Base-by-base conservation (phyloP, 2,329 filamentous ascomycete genomes). In the Epichloe gansuensis region DNA sequence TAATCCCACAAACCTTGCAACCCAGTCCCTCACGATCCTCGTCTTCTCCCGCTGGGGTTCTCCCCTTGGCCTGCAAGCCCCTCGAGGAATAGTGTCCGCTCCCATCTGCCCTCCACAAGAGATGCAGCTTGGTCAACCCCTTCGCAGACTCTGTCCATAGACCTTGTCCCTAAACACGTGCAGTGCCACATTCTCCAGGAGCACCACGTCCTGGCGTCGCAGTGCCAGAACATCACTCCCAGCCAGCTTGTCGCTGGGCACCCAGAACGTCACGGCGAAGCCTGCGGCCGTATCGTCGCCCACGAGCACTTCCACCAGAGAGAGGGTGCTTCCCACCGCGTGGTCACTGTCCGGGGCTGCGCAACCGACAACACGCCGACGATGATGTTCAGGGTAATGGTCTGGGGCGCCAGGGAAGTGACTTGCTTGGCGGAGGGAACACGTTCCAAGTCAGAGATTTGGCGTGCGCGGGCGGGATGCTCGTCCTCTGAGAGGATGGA, bases 201-300 rank as follows among this genome's bases (percentile, higher is more conserved):
- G 74, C 5, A 97, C 73, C 1, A 95, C 79, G 62, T 97, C 89
- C 60, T 85, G 84, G 0, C 81, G 71, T 46, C 83, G 75, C 35
- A 95, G 69, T 0, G 63, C 67, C 1, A 70, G 65, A 9, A 77
- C 60, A 3, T 61, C 58, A 34, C 63, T 63, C 8, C 59, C 56
- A 0, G 51, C 54, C 3, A 67, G 54, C 72, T 65, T 42, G 60
- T 72, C 57, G 3, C 57, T 58, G 4, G 76, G 69, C 2, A 95
- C 71, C 91, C 91, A 97, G 65, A 95, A 89, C 3, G 86, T 91
- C 52, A 96, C 75, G 31, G 77, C 81, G 68, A 96, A 95, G 2
- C 85, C 86, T 0, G 87, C 80, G 57, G 77, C 80, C 0, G 90
- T 95, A 50, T 95, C 87, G 65, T 97, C 91, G 5, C 87, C 91